Evolutionary conservation across 2,329 filamentous ascomycete species (phyloP).

Genomic region (Ceratocystiopsis sp.): DNA sequence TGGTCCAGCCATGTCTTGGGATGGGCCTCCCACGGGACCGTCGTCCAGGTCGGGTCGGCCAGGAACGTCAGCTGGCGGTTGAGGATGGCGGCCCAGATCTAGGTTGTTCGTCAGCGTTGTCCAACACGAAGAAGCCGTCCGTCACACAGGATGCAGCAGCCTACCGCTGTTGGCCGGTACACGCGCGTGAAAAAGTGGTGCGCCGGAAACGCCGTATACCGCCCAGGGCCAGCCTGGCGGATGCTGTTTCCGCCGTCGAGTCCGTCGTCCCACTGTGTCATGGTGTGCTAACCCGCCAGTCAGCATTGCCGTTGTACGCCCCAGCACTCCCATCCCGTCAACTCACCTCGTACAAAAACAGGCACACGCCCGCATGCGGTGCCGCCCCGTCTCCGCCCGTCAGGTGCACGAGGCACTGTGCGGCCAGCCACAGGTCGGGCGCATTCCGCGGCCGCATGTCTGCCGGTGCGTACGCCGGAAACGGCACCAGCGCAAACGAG

Average conservation of each 20-base stretch:
- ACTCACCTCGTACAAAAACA: constrained; percentile 38
- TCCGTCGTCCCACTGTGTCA: too few species aligned
- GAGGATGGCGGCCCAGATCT: constrained; percentile 32
- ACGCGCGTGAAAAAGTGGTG: constrained; percentile 41
- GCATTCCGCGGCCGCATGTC: neutral
- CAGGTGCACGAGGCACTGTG: constrained; percentile 27
- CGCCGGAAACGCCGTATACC: constrained; percentile 33
- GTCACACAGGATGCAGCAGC: too few species aligned
- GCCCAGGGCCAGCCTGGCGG: constrained; percentile 25
- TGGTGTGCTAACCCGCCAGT: constrained; percentile 23
- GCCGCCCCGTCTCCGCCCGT: constrained; percentile 15
- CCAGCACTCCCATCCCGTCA: too few species aligned
- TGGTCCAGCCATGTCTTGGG: constrained; percentile 33
- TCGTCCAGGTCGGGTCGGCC: constrained; percentile 32
- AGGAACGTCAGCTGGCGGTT: constrained; percentile 33
- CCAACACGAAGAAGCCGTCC: neutral
- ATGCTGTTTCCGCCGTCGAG: too few species aligned
- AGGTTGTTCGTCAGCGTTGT: too few species aligned
- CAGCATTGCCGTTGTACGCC: too few species aligned
- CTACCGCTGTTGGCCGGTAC: constrained; percentile 34
- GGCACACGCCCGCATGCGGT: constrained; percentile 24
- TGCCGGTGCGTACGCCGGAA: constrained; percentile 26
- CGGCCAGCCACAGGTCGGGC: constrained; percentile 24
- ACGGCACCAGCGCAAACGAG: constrained; percentile 19
- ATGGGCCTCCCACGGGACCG: constrained; percentile 32